Base-by-base conservation (phyloP, 1,139 yeast species). In the Geotrichum reessii region DNA sequence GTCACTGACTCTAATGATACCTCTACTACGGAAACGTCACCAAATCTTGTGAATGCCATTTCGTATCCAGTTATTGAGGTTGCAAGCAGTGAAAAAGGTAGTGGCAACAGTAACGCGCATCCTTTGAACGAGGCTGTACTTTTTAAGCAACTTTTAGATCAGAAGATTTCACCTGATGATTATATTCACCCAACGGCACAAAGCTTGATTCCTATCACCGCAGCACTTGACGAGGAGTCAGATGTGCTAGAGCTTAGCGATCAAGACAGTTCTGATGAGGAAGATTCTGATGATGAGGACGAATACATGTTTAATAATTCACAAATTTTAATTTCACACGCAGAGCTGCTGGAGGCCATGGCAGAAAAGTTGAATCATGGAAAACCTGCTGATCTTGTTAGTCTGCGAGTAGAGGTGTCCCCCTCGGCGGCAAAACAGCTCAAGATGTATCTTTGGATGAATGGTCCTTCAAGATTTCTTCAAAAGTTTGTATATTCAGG, bases 391-490 rank as follows among this genome's bases (percentile, higher is more conserved):
- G 58, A 58, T 33, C 28, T 40, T 28, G 55, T 37, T 25, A 40
- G 53, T 14, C 62, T 63, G 12, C 66, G 67, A 19, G 64, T 69
- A 33, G 52, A 54, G 7, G 63, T 69, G n/a, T 69, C 79, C 1
- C 76, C 75, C 52, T 78, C 76, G 22, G 74, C 74, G 19, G 73
- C 80, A 6, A 68, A 76, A 17, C 75, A 78, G 58, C 84, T 90
- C 0, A 78, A 93, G 60, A 74, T 76, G 59, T 84, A 69, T 64
- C 72, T 90, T 58, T 86, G 86, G 67, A 70, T 74, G n/a, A 71
- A 81, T 61, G 96, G 96, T 0, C 77, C 82, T 37, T 73, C 78
- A 63, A 71, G 73, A 61, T 86, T 87, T 64, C 71, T 89, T 57
- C 81, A 81, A 59, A 75, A 76, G 52, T 86, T 81, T 64, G 71